Percentiles rank a stretch among this genome's conserved stretches.
Evolutionary conservation across 345 rosid species (phyloP).

Genomic region (Eutrema japonicum): DNA sequence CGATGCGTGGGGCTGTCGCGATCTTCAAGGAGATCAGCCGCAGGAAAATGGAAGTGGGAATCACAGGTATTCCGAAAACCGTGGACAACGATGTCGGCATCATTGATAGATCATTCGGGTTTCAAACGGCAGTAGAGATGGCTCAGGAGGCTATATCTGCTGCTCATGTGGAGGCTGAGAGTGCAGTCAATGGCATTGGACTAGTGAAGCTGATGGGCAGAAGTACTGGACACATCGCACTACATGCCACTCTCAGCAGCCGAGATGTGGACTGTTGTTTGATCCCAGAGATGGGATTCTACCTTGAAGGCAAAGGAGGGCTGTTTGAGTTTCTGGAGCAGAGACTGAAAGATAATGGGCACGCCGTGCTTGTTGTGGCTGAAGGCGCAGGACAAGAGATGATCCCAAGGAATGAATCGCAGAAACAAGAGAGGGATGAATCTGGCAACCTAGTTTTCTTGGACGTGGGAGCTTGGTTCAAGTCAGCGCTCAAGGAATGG

Average conservation of each 20-base stretch:
- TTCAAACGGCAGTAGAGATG: slow-evolving; percentile 93
- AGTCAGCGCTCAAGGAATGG: slow-evolving; percentile 75
- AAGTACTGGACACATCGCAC: slow-evolving; percentile 90
- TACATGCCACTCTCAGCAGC: slow-evolving; percentile 87
- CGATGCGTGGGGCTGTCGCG: slow-evolving; percentile 81
- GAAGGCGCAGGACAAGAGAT: slow-evolving; percentile 92
- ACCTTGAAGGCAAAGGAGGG: slow-evolving; percentile 77
- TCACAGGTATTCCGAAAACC: slow-evolving; percentile 79
- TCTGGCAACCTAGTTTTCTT: slow-evolving; percentile 81
- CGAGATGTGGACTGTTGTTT: slow-evolving; percentile 92
- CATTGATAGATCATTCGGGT: slow-evolving; percentile 88
- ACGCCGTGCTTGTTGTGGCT: slow-evolving; percentile 81
- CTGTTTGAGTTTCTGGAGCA: slow-evolving; percentile 69
- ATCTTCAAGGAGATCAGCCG: slow-evolving; percentile 60
- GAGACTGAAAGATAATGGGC: slow-evolving; percentile 61
- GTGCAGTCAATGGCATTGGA: slow-evolving; percentile 90
- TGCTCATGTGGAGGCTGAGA: slow-evolving; percentile 90
- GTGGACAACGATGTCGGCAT: slow-evolving; percentile 91
- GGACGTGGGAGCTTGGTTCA: slow-evolving; percentile 83
- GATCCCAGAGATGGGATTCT: slow-evolving; percentile 77
- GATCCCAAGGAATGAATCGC: slow-evolving; percentile 68
- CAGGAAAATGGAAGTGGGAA: slow-evolving; percentile 56
- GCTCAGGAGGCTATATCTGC: slow-evolving; percentile 87
- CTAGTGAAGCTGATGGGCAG: slow-evolving; percentile 92
- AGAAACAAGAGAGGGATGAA: slow-evolving; percentile 78